phyloP scores from a whole-genome alignment of 1,284 basidiomycete genomes.

The Ganoderma meredithae region DNA sequence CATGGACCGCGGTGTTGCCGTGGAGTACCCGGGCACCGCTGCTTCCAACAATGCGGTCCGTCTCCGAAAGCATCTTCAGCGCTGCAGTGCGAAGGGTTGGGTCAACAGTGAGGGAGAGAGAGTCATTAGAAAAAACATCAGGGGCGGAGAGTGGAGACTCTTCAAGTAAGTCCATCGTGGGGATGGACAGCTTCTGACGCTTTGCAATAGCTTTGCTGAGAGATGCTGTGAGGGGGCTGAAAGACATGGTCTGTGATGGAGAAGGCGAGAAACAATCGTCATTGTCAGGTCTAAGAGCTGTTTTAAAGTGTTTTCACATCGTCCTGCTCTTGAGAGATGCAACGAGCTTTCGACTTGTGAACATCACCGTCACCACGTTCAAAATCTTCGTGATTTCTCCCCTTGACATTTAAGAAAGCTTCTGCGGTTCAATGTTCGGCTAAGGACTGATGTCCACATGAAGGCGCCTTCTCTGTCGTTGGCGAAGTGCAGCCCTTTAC shows the following conservation, averaged over 20 bases:
- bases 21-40: conserved; percentile 83
- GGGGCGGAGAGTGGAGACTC: conserved; percentile 6
- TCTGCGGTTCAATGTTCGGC: no score
- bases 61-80: conserved; percentile 55
- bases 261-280: no score
- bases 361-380: no score
- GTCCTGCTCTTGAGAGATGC: no score
- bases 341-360: no score
- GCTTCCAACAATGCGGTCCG: conserved; percentile 77
- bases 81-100: conserved; percentile 59
- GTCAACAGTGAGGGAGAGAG: conserved; percentile 83
- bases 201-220: not conserved
- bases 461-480: no score
- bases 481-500: no score
- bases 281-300: no score
- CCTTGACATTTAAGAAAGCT: no score
- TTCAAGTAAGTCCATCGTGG: not conserved
- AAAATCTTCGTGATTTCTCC: no score
- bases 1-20: conserved; percentile 75
- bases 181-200: not conserved
- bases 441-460: no score
- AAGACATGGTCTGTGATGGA: not conserved
- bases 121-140: conserved; percentile 92
- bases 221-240: not conserved
- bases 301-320: no score